phyloP scores from a whole-genome alignment of 108 stramenopile genomes.

The Skeletonema costatum region DNA sequence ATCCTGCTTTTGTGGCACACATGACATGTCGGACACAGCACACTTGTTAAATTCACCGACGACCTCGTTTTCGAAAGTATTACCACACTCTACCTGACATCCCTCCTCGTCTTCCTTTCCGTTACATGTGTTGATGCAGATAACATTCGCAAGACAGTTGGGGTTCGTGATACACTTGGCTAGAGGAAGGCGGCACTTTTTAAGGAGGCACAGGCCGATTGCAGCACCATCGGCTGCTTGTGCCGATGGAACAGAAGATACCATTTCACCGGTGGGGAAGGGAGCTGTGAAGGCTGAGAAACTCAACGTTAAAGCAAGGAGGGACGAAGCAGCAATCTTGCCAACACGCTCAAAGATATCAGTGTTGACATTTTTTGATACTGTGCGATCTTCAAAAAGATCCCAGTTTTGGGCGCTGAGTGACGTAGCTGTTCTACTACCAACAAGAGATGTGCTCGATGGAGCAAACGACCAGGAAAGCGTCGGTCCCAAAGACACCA shows the following conservation, averaged over 20 bases:
- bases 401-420: neutral
- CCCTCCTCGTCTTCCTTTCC: conserved; percentile 83
- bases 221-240: conserved; percentile 72
- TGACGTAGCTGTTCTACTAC: neutral
- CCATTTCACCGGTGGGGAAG: conserved; percentile 1
- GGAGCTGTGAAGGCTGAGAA: conserved; percentile 34
- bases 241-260: conserved; percentile 42
- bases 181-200: conserved; percentile 78
- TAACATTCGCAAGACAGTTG: conserved; percentile 93
- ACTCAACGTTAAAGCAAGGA: conserved; percentile 53
- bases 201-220: conserved; percentile 76
- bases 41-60: conserved; percentile 97
- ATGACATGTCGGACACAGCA: conserved; percentile 89
- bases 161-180: conserved; percentile 90
- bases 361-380: neutral
- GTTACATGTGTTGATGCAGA: conserved; percentile 94
- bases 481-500: neutral
- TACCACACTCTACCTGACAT: conserved; percentile 96
- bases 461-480: neutral
- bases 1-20: conserved; percentile 90
- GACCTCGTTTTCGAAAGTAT: conserved; percentile 94
- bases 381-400: conserved; percentile 15
- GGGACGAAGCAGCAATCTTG: conserved; percentile 46
- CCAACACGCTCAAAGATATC: conserved; percentile 26
- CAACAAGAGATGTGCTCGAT: neutral